phyloP scores from a whole-genome alignment of 2,329 filamentous ascomycete species.

The Botrytis fabae region DNA sequence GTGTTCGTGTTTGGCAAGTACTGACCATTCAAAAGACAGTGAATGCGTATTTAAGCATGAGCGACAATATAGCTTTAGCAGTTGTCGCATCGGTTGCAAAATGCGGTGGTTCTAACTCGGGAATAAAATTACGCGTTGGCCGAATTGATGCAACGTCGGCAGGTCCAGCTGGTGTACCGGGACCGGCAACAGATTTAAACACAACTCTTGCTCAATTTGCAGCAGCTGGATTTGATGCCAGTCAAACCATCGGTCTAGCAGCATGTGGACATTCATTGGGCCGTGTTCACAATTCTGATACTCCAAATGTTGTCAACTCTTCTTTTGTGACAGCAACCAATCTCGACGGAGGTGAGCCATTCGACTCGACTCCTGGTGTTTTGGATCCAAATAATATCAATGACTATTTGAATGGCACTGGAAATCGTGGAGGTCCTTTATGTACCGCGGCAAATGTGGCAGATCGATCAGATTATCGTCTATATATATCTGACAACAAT shows the following conservation, averaged over 20 bases:
- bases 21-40: not conserved
- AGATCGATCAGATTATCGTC: conserved; percentile 53
- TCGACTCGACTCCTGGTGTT: conserved; percentile 49
- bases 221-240: conserved; percentile 23
- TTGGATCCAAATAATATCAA: conserved; percentile 56
- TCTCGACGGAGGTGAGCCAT: conserved; percentile 20
- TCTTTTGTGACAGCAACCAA: conserved; percentile 13
- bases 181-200: conserved; percentile 24
- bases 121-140: conserved; percentile 26
- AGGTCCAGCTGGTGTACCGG: conserved; percentile 29
- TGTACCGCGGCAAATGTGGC: conserved; percentile 47
- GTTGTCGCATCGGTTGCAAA: not conserved
- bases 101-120: not conserved
- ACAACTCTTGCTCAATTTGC: conserved; percentile 26
- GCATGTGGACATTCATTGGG: conserved; percentile 31
- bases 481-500: conserved; percentile 57
- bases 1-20: not conserved
- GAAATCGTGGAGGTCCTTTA: conserved; percentile 49
- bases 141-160: conserved; percentile 31
- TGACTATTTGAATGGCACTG: conserved; percentile 51
- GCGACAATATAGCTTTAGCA: not conserved
- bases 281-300: conserved; percentile 25
- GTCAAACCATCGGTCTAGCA: not conserved
- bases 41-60: not conserved
- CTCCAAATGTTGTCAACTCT: conserved; percentile 22